Evolutionary conservation across 2,329 filamentous ascomycete genomes (phyloP).

Genomic region (Bipolaris victoriae): DNA sequence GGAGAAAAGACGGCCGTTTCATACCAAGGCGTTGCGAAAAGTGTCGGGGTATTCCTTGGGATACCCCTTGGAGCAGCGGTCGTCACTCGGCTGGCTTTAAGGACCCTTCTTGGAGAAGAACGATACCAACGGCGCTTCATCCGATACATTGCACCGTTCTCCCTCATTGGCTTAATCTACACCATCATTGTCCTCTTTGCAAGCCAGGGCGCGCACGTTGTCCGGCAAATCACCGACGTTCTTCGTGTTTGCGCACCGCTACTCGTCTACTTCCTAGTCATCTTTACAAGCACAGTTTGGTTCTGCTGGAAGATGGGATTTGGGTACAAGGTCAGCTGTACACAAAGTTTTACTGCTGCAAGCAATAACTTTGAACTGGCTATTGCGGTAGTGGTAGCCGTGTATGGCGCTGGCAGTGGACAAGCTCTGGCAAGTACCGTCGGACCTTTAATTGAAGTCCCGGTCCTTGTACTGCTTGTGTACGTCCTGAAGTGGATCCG

Average conservation of each 20-base stretch:
- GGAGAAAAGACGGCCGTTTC: slow-evolving; percentile 54
- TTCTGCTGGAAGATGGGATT: slow-evolving; percentile 71
- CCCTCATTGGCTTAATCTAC: slow-evolving; percentile 81
- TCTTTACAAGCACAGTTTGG: slow-evolving; percentile 74
- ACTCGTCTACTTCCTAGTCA: slow-evolving; percentile 77
- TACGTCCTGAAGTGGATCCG: slow-evolving; percentile 71
- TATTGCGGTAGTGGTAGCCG: slow-evolving; percentile 84
- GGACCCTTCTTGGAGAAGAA: slow-evolving; percentile 58
- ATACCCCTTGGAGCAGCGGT: slow-evolving; percentile 83
- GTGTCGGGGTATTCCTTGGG: slow-evolving; percentile 81
- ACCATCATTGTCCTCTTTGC: slow-evolving; percentile 88
- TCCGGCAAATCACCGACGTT: slow-evolving; percentile 83
- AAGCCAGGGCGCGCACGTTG: slow-evolving; percentile 79
- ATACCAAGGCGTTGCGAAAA: slow-evolving; percentile 75
- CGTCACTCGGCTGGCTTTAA: slow-evolving; percentile 71
- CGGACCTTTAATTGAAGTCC: slow-evolving; percentile 85
- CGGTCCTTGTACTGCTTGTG: slow-evolving; percentile 77
- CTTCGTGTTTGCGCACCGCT: slow-evolving; percentile 81
- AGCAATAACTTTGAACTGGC: slow-evolving; percentile 95
- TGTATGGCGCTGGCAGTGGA: slow-evolving; percentile 77
- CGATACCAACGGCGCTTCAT: slow-evolving; percentile 75
- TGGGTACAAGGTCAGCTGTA: slow-evolving; percentile 71
- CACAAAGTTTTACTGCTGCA: slow-evolving; percentile 86
- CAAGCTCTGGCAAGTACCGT: slow-evolving; percentile 84
- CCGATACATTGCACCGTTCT: slow-evolving; percentile 72